Base-by-base conservation (phyloP, 805 yeast species). In the Sungouiella thailandica region DNA sequence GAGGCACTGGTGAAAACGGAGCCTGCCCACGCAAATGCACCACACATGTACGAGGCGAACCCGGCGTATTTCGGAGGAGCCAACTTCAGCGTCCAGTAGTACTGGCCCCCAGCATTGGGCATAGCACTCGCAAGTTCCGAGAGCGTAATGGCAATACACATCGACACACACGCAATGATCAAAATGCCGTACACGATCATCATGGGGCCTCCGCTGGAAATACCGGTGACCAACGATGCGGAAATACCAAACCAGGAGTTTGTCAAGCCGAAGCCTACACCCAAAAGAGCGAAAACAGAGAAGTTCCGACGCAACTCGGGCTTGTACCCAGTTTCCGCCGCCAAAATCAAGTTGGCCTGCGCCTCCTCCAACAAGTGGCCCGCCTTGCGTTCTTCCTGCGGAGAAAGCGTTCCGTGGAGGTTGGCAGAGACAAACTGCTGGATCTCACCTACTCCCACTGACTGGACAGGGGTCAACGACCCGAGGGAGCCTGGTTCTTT, bases 191-290 rank as follows among this genome's bases (percentile, higher is more conserved):
- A 76, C 13, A 76, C 64, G 37, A 76, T 70, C 45, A 72, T 50
- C 62, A 74, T 58, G 14, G 81, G 80, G 3, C 82, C 81, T 42
- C 82, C 81, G 32, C 75, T 63, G 14, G 67, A 56, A 23, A 76
- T 71, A 43, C 80, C 78, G 4, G 78, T 64, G 24, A 70, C 64
- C 40, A 76, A 58, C 2, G 78, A 65, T 3, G 80, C 76, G 9
- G 78, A 68, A 15, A 76, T 69, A 35, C 81, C 81, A 38, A 70
- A 68, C 81, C 82, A 76, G 1, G 80, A 73, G 49, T 74, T 75
- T 11, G 80, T 76, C 26, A 76, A 53, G 10, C 80, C 80, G 43
- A 76, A 76, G 7, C 80, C 80, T 22, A 75, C 74, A 33, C 80
- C 81, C 25, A 76, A 50, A 1, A 76, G 52, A 18, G 36, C 34